Evolutionary conservation across 148 eudicot genomes (phyloP).

Genomic region (Selenicereus undatus): DNA sequence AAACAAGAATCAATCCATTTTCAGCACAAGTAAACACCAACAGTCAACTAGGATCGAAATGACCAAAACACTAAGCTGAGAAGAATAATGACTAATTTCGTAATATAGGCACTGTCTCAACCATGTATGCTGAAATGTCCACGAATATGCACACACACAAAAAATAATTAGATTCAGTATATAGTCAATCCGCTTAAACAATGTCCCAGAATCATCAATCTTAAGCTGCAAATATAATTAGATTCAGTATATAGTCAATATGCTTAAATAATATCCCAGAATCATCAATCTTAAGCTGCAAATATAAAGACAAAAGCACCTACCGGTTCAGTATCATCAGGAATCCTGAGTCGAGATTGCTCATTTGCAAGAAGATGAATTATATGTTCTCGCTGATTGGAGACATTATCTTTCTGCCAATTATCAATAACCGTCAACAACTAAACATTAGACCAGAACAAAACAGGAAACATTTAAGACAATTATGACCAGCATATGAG

Average conservation of each 20-base stretch:
- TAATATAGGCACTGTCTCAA: not conserved
- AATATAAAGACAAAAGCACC: constrained; percentile 24
- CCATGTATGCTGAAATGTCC: not conserved
- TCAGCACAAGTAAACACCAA: not conserved
- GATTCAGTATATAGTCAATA: not conserved
- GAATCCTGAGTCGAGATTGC: constrained; percentile 80
- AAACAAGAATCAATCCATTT: not conserved
- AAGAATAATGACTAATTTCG: not conserved
- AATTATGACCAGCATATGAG: not conserved
- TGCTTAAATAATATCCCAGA: not conserved
- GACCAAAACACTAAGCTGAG: not conserved
- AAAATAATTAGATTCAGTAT: not conserved
- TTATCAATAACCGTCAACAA: constrained; percentile 1
- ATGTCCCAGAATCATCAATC: not conserved
- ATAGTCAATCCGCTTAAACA: not conserved
- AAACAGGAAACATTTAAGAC: not conserved
- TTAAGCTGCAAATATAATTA: not conserved
- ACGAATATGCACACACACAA: not conserved
- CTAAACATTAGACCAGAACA: constrained; percentile 9
- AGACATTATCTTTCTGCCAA: constrained; percentile 80
- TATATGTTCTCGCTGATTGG: constrained; percentile 94
- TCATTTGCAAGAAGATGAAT: constrained; percentile 93
- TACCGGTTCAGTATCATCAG: constrained; percentile 82
- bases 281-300: constrained; percentile 9
- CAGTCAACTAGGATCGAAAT: not conserved